Conservation (phyloP, 2,329 filamentous ascomycete species). For the Oidium heveae region DNA sequence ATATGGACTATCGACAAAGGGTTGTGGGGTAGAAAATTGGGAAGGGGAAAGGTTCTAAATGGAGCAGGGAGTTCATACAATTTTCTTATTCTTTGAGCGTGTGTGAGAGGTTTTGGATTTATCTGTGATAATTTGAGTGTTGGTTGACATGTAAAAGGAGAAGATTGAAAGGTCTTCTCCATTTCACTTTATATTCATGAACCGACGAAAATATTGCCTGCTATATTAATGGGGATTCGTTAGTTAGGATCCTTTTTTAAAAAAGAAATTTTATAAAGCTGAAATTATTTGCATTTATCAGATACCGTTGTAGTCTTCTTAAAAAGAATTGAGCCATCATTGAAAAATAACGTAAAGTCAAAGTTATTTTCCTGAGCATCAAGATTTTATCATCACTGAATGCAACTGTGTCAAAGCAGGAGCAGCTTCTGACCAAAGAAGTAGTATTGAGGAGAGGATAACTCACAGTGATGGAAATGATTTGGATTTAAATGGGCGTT, state of each 20-base stretch:
- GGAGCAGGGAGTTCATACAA: conserved; percentile 67
- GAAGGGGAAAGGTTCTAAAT: conserved; percentile 58
- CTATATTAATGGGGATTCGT: not conserved
- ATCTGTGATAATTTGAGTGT: not conserved
- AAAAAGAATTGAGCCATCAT: conserved; percentile 37
- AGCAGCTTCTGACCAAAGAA: not conserved
- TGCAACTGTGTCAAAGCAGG: not conserved
- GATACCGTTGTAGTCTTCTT: conserved; percentile 90
- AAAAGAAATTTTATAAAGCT: too few species aligned
- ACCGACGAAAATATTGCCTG: not conserved
- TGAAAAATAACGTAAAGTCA: conserved; percentile 28
- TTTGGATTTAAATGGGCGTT: too few species aligned
- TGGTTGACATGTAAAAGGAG: not conserved
- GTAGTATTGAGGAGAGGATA: too few species aligned
- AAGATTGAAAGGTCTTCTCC: not conserved
- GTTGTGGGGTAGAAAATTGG: conserved; percentile 74
- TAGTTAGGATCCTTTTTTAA: not conserved
- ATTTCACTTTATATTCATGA: not conserved
- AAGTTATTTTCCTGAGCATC: conserved; percentile 26
- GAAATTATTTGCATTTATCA: conserved; percentile 28
- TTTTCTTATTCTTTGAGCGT: conserved; percentile 29
- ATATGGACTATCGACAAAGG: conserved; percentile 70
- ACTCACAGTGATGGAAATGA: too few species aligned
- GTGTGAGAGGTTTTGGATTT: conserved; percentile 7
- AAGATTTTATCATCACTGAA: conserved; percentile 33